phyloP scores from a whole-genome alignment of 1,139 yeast genomes.

The Sugiyamaella xylanicola region DNA sequence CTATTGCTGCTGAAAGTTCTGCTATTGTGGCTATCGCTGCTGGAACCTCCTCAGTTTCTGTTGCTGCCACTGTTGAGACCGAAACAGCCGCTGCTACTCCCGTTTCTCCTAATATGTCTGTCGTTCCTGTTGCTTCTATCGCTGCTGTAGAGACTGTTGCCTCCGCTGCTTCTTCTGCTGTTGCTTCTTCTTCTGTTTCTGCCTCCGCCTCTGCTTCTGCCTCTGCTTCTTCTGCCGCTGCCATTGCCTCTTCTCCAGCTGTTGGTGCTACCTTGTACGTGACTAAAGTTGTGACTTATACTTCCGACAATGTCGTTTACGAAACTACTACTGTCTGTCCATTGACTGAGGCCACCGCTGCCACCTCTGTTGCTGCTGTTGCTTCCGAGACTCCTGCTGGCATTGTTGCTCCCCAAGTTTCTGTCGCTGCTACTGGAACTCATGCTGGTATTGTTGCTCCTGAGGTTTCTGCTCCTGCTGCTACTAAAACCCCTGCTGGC shows the following conservation, averaged over 20 bases:
- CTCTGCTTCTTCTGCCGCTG: slow-evolving; percentile 12
- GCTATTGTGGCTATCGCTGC: slow-evolving; percentile 9
- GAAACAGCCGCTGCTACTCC: slow-evolving; percentile 16
- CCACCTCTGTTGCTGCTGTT: slow-evolving; percentile 5
- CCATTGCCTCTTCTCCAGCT: slow-evolving; percentile 1
- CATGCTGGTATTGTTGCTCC: slow-evolving; percentile 8
- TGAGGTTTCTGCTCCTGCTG: not conserved
- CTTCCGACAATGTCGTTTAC: slow-evolving; percentile 16
- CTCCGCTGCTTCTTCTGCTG: slow-evolving; percentile 14
- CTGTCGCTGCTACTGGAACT: slow-evolving; percentile 9
- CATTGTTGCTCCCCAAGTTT: slow-evolving; percentile 1
- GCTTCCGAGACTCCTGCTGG: slow-evolving; percentile 4
- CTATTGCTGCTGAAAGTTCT: slow-evolving; percentile 4
- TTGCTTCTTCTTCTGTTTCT: slow-evolving; percentile 2
- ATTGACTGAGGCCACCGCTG: slow-evolving; percentile 15
- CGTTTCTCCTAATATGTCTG: not conserved
- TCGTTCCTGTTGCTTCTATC: slow-evolving; percentile 6
- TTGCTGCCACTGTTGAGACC: slow-evolving; percentile 14
- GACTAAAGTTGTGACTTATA: slow-evolving; percentile 16
- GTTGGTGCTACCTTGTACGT: slow-evolving; percentile 12
- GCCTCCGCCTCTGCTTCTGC: slow-evolving; percentile 17
- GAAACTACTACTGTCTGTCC: slow-evolving; percentile 19
- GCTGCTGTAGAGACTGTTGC: slow-evolving; percentile 13
- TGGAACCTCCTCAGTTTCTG: slow-evolving; percentile 11
- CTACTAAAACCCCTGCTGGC: slow-evolving; percentile 3